phyloP scores from a whole-genome alignment of 768 basidiomycete genomes.

The Rhizopogon vinicolor region DNA sequence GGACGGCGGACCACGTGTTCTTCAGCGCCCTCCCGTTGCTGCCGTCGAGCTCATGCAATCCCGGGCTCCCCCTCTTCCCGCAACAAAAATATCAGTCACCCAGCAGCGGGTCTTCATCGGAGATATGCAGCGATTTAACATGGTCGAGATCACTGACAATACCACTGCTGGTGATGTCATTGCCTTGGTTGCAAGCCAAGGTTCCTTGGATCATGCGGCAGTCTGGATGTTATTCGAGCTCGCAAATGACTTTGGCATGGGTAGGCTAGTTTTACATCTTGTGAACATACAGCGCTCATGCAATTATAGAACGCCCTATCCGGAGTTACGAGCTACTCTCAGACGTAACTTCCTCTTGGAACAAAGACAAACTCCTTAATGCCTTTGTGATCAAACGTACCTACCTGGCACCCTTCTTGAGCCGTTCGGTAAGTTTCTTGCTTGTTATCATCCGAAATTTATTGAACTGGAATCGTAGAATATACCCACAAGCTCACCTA shows the following conservation, averaged over 20 bases:
- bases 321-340: constrained; percentile 81
- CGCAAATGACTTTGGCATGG: constrained; percentile 90
- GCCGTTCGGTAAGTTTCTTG: constrained; percentile 47
- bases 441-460: constrained; percentile 21
- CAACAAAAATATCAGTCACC: constrained; percentile 27
- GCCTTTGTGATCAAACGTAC: constrained; percentile 77
- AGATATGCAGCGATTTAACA: constrained; percentile 70
- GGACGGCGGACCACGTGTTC: constrained; percentile 17
- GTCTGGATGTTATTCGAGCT: constrained; percentile 92
- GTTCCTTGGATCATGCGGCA: constrained; percentile 57
- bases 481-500: constrained; percentile 42
- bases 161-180: constrained; percentile 77
- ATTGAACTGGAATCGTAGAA: constrained; percentile 45
- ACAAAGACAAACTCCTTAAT: constrained; percentile 76
- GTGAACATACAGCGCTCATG: constrained; percentile 5
- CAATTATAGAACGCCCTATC: constrained; percentile 74
- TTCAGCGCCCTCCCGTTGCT: constrained; percentile 33
- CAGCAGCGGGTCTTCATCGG: constrained; percentile 78
- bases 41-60: not conserved
- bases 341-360: constrained; percentile 84
- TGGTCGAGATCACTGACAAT: constrained; percentile 60
- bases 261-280: constrained; percentile 39
- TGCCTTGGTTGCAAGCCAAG: constrained; percentile 57
- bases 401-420: constrained; percentile 53
- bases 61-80: constrained; percentile 17